Base-by-base conservation (phyloP, 2,329 filamentous ascomycete genomes). In the Pestalotiopsis sp. region DNA sequence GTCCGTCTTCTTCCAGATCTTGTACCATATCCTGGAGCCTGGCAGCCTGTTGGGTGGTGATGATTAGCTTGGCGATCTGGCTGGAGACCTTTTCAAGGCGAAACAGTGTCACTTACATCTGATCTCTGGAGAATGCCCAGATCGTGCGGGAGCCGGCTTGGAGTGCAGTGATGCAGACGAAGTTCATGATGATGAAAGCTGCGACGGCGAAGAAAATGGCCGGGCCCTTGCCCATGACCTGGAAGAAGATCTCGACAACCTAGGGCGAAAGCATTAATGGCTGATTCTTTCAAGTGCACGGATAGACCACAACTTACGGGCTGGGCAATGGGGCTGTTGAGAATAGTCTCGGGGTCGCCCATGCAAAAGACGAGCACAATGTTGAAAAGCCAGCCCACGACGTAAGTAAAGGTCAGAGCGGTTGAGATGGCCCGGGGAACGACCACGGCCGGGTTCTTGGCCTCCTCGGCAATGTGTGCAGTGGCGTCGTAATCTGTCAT, bases 351-450 rank as follows among this genome's bases (percentile, higher is more conserved):
- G 0, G 81, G 79, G 73, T 88, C 81, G 38, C 86, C 86, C 83
- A 88, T 88, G 78, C 82, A 85, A 77, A 87, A 88, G 71, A 82
- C 85, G 17, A 89, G 82, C 12, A 88, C 86, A 68, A 89, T 87
- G 76, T 86, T 88, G 80, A 87, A 88, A 52, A 89, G 79, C 74
- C 83, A 89, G 58, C 87, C 87, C 49, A 80, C 82, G 38, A 86
- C 74, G 72, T 87, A 88, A 41, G 87, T 88, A 76, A 88, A 87
- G 17, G 82, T 78, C 78, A 89, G 85, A 52, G 87, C 87, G 23
- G 84, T 75, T 4, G 84, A 85, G 69, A 89, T 89, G 49, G 87
- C 86, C 80, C 68, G 86, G 75, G 70, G 80, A 73, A 80, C 77
- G 68, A 87, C 85, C 71, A 78, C 76, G 63, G 74, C 77, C 2